Evolutionary conservation across 805 yeast species (phyloP), one percentile per base, ranked within the genome.

Genomic region (Monosporozyma siamensis): DNA sequence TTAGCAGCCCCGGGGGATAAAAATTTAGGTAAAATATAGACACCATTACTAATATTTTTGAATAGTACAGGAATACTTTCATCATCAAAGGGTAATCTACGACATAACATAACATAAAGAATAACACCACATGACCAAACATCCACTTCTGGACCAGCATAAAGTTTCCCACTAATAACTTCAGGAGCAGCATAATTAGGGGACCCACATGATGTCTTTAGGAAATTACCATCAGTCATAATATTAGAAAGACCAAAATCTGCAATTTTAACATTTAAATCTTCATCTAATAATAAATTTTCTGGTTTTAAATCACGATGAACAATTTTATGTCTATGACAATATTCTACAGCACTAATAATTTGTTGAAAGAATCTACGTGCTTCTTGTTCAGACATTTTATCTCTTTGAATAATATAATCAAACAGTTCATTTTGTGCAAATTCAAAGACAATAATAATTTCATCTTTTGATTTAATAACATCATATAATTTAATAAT

Each of bases 121-220:
- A 90, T 88, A 31, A 90, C 97, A 55, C 97, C 97, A 58, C 95
- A 84, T 0, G 95, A 83, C 97, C 97, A 89, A 43, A 89, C 96
- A 63, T 89, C 97, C 38, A 90, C 97, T 64, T 90, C 97, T 3
- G 97, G 97, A 8, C 97, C 97, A 2, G 97, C 97, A 54, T 89
- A 90, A 42, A 90, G 71, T 60, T 90, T 87, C 27, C 97, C 97
- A 47, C 89, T 78, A 44, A 89, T 89, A 23, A 89, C 97, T 64
- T 89, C 97, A 1, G 97, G 97, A 0, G 97, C 97, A 5, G 97
- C 97, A 63, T 89, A 89, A 59, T 90, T 90, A 43, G 97, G 97
- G 6, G 95, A 82, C 4, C 97, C 97, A 67, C 97, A 90, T 52
- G 89, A 79, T 2, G 97, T 89, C 59, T 89, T 90, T 57, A 89